Evolutionary conservation across 2,329 filamentous ascomycete genomes (phyloP).

Genomic region (Neodidymelliopsis sp.): DNA sequence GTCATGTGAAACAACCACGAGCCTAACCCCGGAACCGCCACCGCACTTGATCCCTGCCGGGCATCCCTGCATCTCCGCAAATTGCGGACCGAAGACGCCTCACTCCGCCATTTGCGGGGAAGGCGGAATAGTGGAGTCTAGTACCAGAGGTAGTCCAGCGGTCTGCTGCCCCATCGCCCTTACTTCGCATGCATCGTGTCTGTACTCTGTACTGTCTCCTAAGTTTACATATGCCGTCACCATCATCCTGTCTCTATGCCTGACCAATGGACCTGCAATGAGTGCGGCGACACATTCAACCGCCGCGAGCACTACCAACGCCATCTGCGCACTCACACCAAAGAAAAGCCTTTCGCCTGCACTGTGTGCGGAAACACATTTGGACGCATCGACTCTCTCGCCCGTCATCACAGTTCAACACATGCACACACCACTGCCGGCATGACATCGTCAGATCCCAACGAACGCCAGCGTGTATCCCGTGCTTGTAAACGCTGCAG

Average conservation of each 20-base stretch:
- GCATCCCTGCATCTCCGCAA: too few species aligned
- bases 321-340: constrained; percentile 5
- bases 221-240: too few species aligned
- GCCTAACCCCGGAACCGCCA: too few species aligned
- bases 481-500: constrained; percentile 10
- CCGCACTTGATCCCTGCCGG: too few species aligned
- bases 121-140: too few species aligned
- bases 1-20: too few species aligned
- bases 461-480: constrained; percentile 6
- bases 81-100: too few species aligned
- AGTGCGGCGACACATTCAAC: background rate
- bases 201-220: too few species aligned
- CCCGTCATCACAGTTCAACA: background rate
- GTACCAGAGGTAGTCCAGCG: too few species aligned
- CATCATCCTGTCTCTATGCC: background rate
- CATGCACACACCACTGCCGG: background rate
- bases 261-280: constrained; percentile 1
- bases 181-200: too few species aligned
- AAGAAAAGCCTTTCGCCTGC: constrained; percentile 6
- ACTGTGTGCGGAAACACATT: background rate
- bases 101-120: too few species aligned
- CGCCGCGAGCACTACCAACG: constrained; percentile 3
- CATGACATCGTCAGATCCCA: background rate
- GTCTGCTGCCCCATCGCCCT: too few species aligned
- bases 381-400: background rate